phyloP scores from a whole-genome alignment of 352 stramenopile genomes.

The Globisporangium splendens region DNA sequence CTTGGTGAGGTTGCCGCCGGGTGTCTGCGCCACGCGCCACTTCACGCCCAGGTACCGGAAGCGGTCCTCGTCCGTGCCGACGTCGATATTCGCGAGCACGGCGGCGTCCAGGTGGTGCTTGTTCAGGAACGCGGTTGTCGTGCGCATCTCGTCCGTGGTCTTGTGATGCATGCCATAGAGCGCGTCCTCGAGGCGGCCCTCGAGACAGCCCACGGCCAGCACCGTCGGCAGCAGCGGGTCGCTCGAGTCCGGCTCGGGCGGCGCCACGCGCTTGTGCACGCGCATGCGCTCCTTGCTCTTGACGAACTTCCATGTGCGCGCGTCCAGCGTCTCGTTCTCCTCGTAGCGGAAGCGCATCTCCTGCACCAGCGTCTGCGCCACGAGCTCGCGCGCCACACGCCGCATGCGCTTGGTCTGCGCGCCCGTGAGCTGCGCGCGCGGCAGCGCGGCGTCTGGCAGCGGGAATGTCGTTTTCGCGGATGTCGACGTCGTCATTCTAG shows the following conservation, averaged over 20 bases:
- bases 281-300: constrained; percentile 29
- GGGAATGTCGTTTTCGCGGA: constrained; percentile 18
- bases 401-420: constrained; percentile 29
- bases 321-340: constrained; percentile 15
- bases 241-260: constrained; percentile 1
- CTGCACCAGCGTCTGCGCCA: constrained; percentile 39
- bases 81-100: constrained; percentile 38
- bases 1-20: constrained; percentile 25
- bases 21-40: constrained; percentile 29
- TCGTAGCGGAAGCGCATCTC: constrained; percentile 29
- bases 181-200: constrained; percentile 37
- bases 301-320: constrained; percentile 30
- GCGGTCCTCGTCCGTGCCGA: constrained; percentile 28
- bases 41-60: constrained; percentile 50
- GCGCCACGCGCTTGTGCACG: constrained; percentile 29
- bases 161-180: constrained; percentile 50
- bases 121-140: constrained; percentile 30
- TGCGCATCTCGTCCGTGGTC: constrained; percentile 43
- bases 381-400: constrained; percentile 31
- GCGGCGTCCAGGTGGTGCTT: constrained; percentile 38
- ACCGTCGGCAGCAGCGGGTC: constrained; percentile 32
- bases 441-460: constrained; percentile 10
- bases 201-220: constrained; percentile 37
- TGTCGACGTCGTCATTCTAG: neutral
- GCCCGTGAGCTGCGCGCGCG: constrained; percentile 21